Evolutionary conservation across 1,284 basidiomycete species (phyloP), one percentile per base, ranked within the genome.

Genomic region (Puccinia novopanici): DNA sequence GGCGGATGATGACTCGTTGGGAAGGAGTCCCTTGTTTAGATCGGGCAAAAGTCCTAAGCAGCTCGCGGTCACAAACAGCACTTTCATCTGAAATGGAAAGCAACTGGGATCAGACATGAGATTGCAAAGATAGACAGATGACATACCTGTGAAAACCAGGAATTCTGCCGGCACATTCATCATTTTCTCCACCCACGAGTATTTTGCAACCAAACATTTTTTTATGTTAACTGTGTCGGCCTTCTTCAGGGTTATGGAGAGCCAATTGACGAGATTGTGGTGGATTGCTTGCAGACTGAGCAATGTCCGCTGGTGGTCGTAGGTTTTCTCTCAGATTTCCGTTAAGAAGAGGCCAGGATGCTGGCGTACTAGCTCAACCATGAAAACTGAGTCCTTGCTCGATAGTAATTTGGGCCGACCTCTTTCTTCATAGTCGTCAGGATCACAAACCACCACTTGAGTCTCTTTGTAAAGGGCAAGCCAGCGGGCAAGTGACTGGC

Each of bases 91-190:
- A 0, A 24, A 8, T 2, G 27, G 52, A 24, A 55, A 10, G 3
- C n/a, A 55, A 24, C 17, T n/a, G n/a, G n/a, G 9, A 55, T 19
- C 3, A 59, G 24, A 34, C 34, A 27, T 13, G 5, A 5, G 24
- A 24, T 30, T 48, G 17, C 2, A 2, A 9, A 48, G 45, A 48
- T 1, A 48, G 45, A 59, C 3, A 5, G n/a, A 19, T 54, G 52
- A 59, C 55, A 40, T 30, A 65, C 37, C 63, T 6, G 59, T 63
- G 22, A 63, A 63, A 27, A 63, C 59, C 13, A 63, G 59, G 59
- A 30, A 63, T 27, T 63, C 27, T 10, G 59, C 59, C 0, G 59
- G 59, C 10, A 63, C n/a, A 34, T 6, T 17, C 59, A 0, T n/a
- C 27, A 63, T 63, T 2, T 22, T 17, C 17, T 65, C 37, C 12